phyloP scores from a whole-genome alignment of 2,329 filamentous ascomycete species.

The Claviceps sorghi region DNA sequence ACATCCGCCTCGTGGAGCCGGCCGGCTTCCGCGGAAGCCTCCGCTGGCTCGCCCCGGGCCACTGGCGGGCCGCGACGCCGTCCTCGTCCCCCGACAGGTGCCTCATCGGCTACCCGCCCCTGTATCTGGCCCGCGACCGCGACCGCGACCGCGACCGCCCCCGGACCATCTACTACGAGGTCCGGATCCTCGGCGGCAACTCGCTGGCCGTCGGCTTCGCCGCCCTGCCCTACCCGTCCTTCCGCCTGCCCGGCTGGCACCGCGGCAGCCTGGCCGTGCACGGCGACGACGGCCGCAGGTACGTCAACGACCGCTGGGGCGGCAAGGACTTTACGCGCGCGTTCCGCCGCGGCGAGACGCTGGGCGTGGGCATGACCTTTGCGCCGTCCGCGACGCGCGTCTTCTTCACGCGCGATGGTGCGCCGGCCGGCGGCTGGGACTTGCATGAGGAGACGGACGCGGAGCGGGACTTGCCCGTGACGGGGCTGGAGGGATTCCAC shows the following conservation, averaged over 20 bases:
- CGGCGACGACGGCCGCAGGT: conserved; percentile 63
- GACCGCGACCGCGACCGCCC: conserved; percentile 31
- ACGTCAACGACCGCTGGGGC: conserved; percentile 61
- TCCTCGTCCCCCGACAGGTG: conserved; percentile 42
- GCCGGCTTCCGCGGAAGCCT: conserved; percentile 32
- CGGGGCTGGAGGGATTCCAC: conserved; percentile 54
- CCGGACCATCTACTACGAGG: conserved; percentile 58
- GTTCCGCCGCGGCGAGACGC: conserved; percentile 49
- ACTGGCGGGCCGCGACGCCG: conserved; percentile 33
- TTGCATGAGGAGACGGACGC: conserved; percentile 60
- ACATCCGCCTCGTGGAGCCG: conserved; percentile 41
- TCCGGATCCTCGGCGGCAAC: conserved; percentile 37
- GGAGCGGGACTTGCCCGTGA: conserved; percentile 44
- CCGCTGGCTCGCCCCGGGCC: conserved; percentile 29
- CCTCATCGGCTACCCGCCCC: conserved; percentile 52
- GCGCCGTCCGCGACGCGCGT: conserved; percentile 19
- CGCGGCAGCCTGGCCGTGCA: conserved; percentile 62
- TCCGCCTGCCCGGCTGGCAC: conserved; percentile 71
- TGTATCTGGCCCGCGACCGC: conserved; percentile 49
- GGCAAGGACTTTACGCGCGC: conserved; percentile 52
- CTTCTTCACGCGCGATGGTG: conserved; percentile 59
- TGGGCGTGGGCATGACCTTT: conserved; percentile 60
- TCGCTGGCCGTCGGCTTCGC: conserved; percentile 53
- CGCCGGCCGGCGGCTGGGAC: conserved; percentile 48
- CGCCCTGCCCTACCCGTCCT: conserved; percentile 62